phyloP scores from a whole-genome alignment of 495 filamentous ascomycete genomes.

The Evansstolkia leycettana region DNA sequence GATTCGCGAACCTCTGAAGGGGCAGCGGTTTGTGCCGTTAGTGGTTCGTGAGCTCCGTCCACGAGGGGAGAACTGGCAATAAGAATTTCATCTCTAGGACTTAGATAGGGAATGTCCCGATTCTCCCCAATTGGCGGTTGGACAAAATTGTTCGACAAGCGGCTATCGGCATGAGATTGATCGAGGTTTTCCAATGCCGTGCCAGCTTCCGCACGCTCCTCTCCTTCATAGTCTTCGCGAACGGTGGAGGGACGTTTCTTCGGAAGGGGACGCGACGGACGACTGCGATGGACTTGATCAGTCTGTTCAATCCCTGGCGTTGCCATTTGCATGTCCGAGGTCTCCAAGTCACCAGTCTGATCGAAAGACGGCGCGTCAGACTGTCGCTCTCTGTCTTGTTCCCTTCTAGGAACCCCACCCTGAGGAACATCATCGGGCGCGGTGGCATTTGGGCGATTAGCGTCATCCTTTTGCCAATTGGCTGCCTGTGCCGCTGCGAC shows the following conservation, averaged over 20 bases:
- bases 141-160: background rate
- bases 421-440: background rate
- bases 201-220: constrained; percentile 21
- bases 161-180: background rate
- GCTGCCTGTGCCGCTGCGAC: constrained; percentile 23
- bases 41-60: background rate
- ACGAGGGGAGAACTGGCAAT: background rate
- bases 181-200: constrained; percentile 3
- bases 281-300: background rate
- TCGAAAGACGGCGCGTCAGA: constrained; percentile 1
- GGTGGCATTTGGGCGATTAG: background rate
- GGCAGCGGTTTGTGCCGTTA: constrained; percentile 6
- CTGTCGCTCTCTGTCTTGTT: background rate
- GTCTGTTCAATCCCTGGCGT: background rate
- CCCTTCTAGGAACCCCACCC: background rate
- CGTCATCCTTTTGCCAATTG: constrained; percentile 5
- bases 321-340: background rate
- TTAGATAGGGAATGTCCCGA: no score
- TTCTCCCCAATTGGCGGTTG: background rate
- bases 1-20: constrained; percentile 7
- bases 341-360: background rate
- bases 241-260: constrained; percentile 50
- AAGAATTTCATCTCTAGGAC: background rate
- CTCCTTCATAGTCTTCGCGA: constrained; percentile 45
- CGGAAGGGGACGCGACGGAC: constrained; percentile 13